Evolutionary conservation across 2,329 filamentous ascomycete species (phyloP).

Genomic region (Aureobasidium sp.): DNA sequence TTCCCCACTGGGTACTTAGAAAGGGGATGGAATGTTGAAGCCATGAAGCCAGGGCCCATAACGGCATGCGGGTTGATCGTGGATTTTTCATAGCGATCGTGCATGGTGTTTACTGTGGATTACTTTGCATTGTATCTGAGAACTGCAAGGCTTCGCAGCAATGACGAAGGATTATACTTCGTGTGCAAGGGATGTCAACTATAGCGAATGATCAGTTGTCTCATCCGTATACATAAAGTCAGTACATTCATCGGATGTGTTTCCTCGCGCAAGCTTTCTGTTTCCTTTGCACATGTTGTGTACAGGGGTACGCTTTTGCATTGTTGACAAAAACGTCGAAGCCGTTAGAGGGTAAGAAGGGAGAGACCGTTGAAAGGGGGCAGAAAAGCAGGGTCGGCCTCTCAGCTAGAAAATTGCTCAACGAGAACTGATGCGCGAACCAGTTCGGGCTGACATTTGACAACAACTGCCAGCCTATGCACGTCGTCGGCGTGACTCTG

Average conservation of each 20-base stretch:
- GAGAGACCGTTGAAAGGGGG: constrained; percentile 11
- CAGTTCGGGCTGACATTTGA: constrained; percentile 5
- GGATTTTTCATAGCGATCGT: constrained; percentile 9
- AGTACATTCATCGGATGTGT: background rate
- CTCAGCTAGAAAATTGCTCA: background rate
- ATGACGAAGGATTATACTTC: background rate
- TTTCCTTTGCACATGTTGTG: constrained; percentile 9
- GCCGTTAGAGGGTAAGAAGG: constrained; percentile 7
- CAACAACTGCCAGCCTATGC: background rate
- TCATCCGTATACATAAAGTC: background rate
- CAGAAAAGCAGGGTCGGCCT: background rate
- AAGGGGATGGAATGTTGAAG: constrained; percentile 15
- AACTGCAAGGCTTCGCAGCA: constrained; percentile 1
- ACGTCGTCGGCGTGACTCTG: background rate
- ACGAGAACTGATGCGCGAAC: constrained; percentile 1
- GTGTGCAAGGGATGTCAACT: constrained; percentile 1
- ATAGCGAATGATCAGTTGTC: background rate
- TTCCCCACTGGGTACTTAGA: constrained; percentile 12
- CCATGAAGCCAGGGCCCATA: constrained; percentile 13
- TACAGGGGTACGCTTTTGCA: constrained; percentile 7
- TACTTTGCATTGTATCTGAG: background rate
- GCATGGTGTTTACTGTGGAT: background rate
- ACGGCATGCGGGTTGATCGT: constrained; percentile 11
- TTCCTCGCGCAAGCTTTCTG: background rate
- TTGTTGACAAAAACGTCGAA: constrained; percentile 9